phyloP scores from a whole-genome alignment of 129 eudicot species.

The Artemisia tridentata region DNA sequence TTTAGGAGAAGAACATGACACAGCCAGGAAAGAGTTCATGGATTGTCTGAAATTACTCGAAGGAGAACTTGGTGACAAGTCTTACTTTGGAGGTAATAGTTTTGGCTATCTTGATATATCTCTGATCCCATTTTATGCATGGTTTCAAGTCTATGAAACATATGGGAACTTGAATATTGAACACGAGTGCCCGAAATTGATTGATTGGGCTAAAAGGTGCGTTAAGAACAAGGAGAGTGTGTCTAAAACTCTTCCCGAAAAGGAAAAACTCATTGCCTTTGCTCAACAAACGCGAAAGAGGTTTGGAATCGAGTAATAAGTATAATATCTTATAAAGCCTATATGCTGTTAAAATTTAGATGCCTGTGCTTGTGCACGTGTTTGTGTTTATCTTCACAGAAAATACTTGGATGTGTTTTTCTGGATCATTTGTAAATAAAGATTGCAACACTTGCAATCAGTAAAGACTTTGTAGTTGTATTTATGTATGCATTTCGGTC shows the following conservation, averaged over 20 bases:
- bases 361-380: too few relatives aligned
- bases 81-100: constrained; percentile 40
- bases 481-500: not conserved
- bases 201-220: constrained; percentile 47
- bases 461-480: not conserved
- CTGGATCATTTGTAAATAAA: not conserved
- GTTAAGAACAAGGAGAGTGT: constrained; percentile 39
- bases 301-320: constrained; percentile 22
- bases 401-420: constrained; percentile 4
- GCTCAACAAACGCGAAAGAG: constrained; percentile 8
- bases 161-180: constrained; percentile 32
- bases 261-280: constrained; percentile 20
- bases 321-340: not conserved
- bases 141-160: constrained; percentile 40
- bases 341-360: too few relatives aligned
- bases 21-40: constrained; percentile 18
- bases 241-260: constrained; percentile 27
- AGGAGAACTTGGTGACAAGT: constrained; percentile 20
- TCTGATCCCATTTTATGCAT: constrained; percentile 28
- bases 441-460: not conserved
- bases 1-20: constrained; percentile 30
- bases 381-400: not conserved
- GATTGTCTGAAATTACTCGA: constrained; percentile 15
- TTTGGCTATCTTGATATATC: constrained; percentile 36
- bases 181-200: constrained; percentile 39